Evolutionary conservation across 192 early-diverging fungal genomes (phyloP).

Genomic region (Lobosporangium transversale): DNA sequence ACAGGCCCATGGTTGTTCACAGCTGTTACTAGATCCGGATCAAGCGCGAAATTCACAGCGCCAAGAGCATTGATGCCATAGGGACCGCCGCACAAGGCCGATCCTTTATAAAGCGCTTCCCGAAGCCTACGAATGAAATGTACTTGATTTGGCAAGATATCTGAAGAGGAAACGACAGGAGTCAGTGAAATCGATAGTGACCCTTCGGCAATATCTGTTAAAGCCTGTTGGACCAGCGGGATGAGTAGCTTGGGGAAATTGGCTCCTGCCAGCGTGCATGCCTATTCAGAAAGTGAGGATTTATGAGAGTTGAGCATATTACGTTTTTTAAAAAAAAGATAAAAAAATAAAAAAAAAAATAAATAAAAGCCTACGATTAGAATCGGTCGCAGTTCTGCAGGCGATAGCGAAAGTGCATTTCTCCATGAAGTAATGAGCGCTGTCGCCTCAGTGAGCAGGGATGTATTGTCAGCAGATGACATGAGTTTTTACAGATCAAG

Average conservation of each 20-base stretch:
- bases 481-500: no score
- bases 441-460: no score
- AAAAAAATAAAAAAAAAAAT: neutral
- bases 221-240: conserved; percentile 32
- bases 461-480: no score
- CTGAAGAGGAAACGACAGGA: neutral
- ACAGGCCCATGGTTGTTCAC: conserved; percentile 26
- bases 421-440: conserved; percentile 31
- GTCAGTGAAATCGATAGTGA: neutral
- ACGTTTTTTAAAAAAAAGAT: neutral
- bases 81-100: conserved; percentile 34
- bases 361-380: conserved; percentile 27
- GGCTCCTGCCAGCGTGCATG: conserved; percentile 29
- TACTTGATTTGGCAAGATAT: conserved; percentile 1
- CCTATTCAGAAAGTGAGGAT: conserved; percentile 15
- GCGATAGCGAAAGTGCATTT: conserved; percentile 29
- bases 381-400: conserved; percentile 24
- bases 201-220: conserved; percentile 17
- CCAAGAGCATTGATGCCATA: conserved; percentile 48
- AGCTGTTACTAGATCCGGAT: conserved; percentile 6
- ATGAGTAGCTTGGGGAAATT: conserved; percentile 39
- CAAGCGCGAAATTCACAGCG: conserved; percentile 34
- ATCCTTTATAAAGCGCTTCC: conserved; percentile 30
- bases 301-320: neutral
- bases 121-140: conserved; percentile 33